Evolutionary conservation across 1,284 basidiomycete species (phyloP).

Genomic region (Fomitopsis betulina): DNA sequence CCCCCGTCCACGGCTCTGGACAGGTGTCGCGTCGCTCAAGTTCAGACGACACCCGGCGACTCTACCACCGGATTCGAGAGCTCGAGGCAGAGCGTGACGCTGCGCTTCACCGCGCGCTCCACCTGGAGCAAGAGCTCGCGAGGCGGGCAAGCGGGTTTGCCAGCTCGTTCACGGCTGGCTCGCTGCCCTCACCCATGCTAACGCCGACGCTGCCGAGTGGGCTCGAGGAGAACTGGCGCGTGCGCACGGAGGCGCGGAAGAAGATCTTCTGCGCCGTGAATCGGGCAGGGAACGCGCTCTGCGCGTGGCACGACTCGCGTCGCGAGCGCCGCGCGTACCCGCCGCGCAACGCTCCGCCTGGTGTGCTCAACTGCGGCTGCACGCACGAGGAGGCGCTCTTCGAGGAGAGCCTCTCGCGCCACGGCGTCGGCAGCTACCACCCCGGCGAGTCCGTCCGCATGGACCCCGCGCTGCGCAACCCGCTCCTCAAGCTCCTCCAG

Average conservation of each 20-base stretch:
- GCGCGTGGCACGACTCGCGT: conserved; percentile 83
- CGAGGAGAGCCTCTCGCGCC: conserved; percentile 74
- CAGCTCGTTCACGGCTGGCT: conserved; percentile 13
- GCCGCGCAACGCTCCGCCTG: conserved; percentile 74
- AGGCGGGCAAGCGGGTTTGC: conserved; percentile 23
- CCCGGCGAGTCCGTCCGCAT: conserved; percentile 81
- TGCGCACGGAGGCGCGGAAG: conserved; percentile 63
- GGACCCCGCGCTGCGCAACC: conserved; percentile 79
- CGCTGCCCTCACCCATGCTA: conserved; percentile 31
- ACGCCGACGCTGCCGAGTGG: conserved; percentile 40
- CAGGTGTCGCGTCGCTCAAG: conserved; percentile 20
- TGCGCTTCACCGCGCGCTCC: conserved; percentile 38
- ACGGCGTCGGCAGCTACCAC: conserved; percentile 73
- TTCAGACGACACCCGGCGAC: conserved; percentile 33
- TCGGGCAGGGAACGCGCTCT: conserved; percentile 79
- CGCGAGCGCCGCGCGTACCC: conserved; percentile 72
- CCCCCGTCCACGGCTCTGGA: conserved; percentile 17
- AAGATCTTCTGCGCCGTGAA: conserved; percentile 76
- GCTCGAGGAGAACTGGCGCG: conserved; percentile 60
- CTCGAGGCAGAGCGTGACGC: conserved; percentile 44
- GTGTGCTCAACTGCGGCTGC: conserved; percentile 79
- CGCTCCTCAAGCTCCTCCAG: conserved; percentile 66
- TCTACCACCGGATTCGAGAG: conserved; percentile 39
- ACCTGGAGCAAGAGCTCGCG: conserved; percentile 42
- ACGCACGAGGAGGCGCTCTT: conserved; percentile 78